These are phyloP conservation scores for Neoboletus brunneissimus DNA, from an alignment of 768 basidiomycete species.

Conservation along the genomic window DNA sequence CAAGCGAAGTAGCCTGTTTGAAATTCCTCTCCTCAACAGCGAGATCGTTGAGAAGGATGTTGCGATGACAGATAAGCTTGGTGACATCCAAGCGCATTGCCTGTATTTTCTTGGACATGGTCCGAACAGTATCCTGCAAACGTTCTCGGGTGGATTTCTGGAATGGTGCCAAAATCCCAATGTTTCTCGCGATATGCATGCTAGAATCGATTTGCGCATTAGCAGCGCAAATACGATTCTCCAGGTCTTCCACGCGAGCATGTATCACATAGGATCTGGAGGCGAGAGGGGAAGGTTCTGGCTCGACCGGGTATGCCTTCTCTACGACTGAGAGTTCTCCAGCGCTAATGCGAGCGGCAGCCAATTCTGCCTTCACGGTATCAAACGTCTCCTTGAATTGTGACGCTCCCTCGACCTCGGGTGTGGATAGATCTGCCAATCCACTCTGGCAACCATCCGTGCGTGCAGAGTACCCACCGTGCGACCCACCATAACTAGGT, in stretches of 20 bases:
- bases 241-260: slow-evolving; percentile 62
- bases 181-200: slow-evolving; percentile 73
- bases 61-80: slow-evolving; percentile 71
- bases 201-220: slow-evolving; percentile 63
- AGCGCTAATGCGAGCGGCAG: slow-evolving; percentile 43
- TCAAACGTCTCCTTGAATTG: slow-evolving; percentile 83
- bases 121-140: slow-evolving; percentile 58
- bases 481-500: slow-evolving; percentile 22
- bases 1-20: slow-evolving; percentile 64
- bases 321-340: slow-evolving; percentile 22
- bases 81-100: slow-evolving; percentile 69
- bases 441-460: slow-evolving; percentile 20
- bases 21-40: slow-evolving; percentile 65
- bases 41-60: slow-evolving; percentile 74
- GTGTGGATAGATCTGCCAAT: slow-evolving; percentile 39
- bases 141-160: slow-evolving; percentile 79
- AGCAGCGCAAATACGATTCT: slow-evolving; percentile 50
- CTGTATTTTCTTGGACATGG: slow-evolving; percentile 61
- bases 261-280: slow-evolving; percentile 57
- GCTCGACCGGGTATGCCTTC: slow-evolving; percentile 19
- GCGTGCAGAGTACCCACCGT: slow-evolving; percentile 30
- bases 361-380: slow-evolving; percentile 81
- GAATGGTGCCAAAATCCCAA: slow-evolving; percentile 86
- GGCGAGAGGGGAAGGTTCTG: slow-evolving; percentile 28
- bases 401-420: slow-evolving; percentile 57